Conservation (phyloP, 2,329 filamentous ascomycete genomes). For the Bipolaris sorokiniana region DNA sequence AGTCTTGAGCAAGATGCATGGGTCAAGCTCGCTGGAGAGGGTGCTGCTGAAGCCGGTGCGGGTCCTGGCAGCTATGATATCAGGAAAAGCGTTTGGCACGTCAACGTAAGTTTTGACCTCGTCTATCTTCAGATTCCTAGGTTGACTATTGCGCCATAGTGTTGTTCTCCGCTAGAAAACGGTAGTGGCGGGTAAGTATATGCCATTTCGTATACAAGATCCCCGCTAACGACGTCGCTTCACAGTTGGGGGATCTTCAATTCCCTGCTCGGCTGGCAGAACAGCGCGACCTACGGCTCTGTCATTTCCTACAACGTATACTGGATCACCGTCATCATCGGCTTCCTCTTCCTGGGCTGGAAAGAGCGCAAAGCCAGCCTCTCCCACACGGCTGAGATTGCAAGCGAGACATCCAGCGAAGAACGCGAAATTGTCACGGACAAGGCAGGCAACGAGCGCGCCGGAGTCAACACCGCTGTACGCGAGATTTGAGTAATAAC, state of each 20-base stretch:
- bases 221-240: constrained; percentile 3
- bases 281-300: constrained; percentile 85
- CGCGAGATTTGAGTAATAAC: constrained; percentile 19
- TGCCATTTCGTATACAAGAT: neutral
- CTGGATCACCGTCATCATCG: constrained; percentile 74
- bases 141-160: constrained; percentile 55
- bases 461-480: constrained; percentile 19
- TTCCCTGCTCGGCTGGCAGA: constrained; percentile 83
- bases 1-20: constrained; percentile 72
- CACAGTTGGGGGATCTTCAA: constrained; percentile 86
- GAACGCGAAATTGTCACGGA: constrained; percentile 19
- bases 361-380: constrained; percentile 59
- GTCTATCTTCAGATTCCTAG: neutral
- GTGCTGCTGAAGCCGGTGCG: constrained; percentile 65
- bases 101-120: constrained; percentile 65
- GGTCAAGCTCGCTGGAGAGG: constrained; percentile 68
- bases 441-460: constrained; percentile 22
- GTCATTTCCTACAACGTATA: constrained; percentile 88
- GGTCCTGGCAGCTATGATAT: constrained; percentile 83
- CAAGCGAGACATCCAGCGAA: constrained; percentile 25
- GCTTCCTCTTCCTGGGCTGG: constrained; percentile 70
- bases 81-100: constrained; percentile 77
- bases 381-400: constrained; percentile 8
- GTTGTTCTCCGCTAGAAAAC: constrained; percentile 75
- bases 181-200: constrained; percentile 61